Base-by-base conservation (phyloP, 768 basidiomycete species). In the Coprinellus aureogranulatus region DNA sequence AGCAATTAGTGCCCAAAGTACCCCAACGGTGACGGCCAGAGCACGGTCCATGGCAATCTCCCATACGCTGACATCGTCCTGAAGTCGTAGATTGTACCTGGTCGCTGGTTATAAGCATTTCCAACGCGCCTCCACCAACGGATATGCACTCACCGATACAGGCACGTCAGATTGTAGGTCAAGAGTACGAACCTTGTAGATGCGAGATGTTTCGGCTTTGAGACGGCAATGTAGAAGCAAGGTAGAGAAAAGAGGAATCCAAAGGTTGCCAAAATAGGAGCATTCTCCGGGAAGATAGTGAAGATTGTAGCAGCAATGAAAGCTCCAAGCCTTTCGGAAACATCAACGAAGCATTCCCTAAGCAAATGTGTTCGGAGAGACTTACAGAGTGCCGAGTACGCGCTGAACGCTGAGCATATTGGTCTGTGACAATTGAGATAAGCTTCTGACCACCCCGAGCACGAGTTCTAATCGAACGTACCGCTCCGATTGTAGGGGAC, bases 161-260 rank as follows among this genome's bases (percentile, higher is more conserved):
- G 72, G 63, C 88, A 94, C 3, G 93, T 94, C 60, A 98, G 72
- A 65, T 97, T 98, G 70, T 97, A 92, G 5, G 92, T 91, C 59
- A 94, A 75, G 42, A 94, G 79, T 9, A 92, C 86, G 70, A 94
- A 93, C 34, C 92, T 81, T 6, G 87, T 87, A 0, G 88, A 83
- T 31, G 88, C 83, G 5, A 87, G 83, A 64, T 89, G 89, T 62
- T 85, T 76, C 0, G 94, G 93, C 58, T 84, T 85, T 0, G 85
- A 82, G 34, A 97, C 82, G 60, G 94, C 89, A 66, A 86, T 88
- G 72, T 91, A 94, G 74, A 96, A 98, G 70, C 96, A 98, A 18
- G 96, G 97, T 8, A 97, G 76, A 0, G 94, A 94, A 67, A 90
- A 93, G 62, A 94, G 75, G 68, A 94, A 91, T 0, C 97, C 96